Base-by-base conservation (phyloP, 179 eudicot genomes). In the Spinacia oleracea region DNA sequence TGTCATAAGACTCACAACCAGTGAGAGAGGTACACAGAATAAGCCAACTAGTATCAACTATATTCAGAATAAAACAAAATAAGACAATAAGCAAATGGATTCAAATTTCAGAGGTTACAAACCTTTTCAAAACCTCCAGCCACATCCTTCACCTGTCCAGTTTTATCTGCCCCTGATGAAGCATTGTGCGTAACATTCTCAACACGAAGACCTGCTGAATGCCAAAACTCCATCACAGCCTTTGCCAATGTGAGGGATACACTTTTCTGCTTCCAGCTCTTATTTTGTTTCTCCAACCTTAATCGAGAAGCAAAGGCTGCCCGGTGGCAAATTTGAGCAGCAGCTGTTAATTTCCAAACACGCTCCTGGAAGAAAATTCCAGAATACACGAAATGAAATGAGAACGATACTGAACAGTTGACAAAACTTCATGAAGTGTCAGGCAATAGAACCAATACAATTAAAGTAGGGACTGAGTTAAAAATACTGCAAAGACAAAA, bases 221-320 rank as follows among this genome's bases (percentile, higher is more conserved):
- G 87, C 99, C 99, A 97, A 84, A 97, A 97, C 51, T 90, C 92
- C 91, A 86, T 86, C 76, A 97, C 90, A 75, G 95, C 90, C 84
- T 87, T 90, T 32, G 92, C 90, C 87, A 97, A 83, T 71, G 76
- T 79, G 66, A 82, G 88, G 56, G 98, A 90, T 32, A 91, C 90
- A 79, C 72, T 81, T 81, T 85, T 92, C 62, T 84, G 91, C 83
- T 85, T 87, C 88, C 77, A 51, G 60, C 48, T 43, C 78, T 81
- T 81, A 80, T 42, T 82, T 83, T 83, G 82, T 83, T 88, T 91
- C 53, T 84, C 88, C 82, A 82, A 84, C 86, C 92, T 90, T 78
- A 81, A 71, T 50, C 81, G 87, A 70, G 86, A 86, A 82, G 88
- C 83, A 83, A 82, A 84, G 82, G 95, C 91, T 81, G 81, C 86